A percentile compares a stretch with the other conserved stretches of the same genome.
These are phyloP conservation scores for Datisca glomerata DNA, from an alignment of 306 rosid species.

Conservation along the genomic window DNA sequence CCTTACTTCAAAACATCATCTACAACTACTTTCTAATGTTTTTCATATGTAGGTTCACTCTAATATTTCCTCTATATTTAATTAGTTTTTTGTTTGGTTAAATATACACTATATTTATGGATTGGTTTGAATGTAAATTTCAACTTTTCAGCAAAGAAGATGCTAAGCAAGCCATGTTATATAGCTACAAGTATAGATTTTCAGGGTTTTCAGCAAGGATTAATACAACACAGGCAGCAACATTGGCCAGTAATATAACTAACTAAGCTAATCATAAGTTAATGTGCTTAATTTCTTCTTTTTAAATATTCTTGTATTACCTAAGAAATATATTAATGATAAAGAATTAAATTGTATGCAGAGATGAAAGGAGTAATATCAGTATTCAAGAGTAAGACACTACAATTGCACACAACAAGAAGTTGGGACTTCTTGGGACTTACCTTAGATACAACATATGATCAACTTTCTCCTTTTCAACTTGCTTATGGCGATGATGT, in stretches of 20 bases:
- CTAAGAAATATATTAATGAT: background rate
- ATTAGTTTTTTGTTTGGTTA: no score
- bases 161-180: conserved; percentile 33
- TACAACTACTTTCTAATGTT: conserved; percentile 33
- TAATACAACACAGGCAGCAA: conserved; percentile 33
- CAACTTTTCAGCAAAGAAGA: conserved; percentile 31
- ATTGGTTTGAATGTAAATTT: background rate
- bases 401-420: conserved; percentile 38
- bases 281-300: background rate
- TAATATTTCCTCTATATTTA: background rate
- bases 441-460: conserved; percentile 4
- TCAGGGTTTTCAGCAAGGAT: conserved; percentile 58
- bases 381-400: conserved; percentile 31
- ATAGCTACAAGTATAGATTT: conserved; percentile 46
- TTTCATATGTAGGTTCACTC: conserved; percentile 22
- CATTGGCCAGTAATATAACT: conserved; percentile 41
- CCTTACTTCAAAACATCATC: conserved; percentile 26
- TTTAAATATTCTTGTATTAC: background rate
- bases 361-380: conserved; percentile 44
- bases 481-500: conserved; percentile 24
- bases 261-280: conserved; percentile 15
- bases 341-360: conserved; percentile 22
- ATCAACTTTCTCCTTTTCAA: conserved; percentile 13
- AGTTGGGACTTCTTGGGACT: conserved; percentile 54
- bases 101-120: no score